Evolutionary conservation across 352 stramenopile genomes (phyloP).

Genomic region (Phytophthora podocarpi): DNA sequence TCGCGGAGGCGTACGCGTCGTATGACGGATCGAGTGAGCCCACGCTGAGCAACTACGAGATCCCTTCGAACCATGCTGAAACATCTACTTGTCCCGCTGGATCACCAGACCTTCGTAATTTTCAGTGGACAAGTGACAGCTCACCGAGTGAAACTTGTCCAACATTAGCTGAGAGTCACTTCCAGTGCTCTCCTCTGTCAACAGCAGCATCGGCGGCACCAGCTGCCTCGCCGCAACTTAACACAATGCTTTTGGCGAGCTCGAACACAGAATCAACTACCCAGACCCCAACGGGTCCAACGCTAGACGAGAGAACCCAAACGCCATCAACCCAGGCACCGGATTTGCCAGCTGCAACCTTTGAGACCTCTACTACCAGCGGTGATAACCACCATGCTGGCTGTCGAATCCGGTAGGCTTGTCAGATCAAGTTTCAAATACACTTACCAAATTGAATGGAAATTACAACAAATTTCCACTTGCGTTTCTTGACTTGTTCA

Average conservation of each 20-base stretch:
- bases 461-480: background rate
- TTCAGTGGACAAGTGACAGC: constrained; percentile 11
- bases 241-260: background rate
- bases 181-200: constrained; percentile 9
- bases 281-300: background rate
- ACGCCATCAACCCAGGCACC: background rate
- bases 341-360: background rate
- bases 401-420: constrained; percentile 1
- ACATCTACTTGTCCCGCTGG: constrained; percentile 24
- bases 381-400: background rate
- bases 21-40: constrained; percentile 38
- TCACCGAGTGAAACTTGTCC: constrained; percentile 15
- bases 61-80: constrained; percentile 24
- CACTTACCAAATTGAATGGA: background rate
- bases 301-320: background rate
- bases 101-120: background rate
- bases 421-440: too few species aligned
- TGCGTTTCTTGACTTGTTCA: constrained; percentile 1
- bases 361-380: background rate
- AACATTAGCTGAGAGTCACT: background rate
- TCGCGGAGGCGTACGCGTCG: constrained; percentile 45
- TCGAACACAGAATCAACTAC: background rate
- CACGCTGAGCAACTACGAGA: constrained; percentile 25
- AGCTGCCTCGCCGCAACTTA: background rate
- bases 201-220: background rate